Base-by-base conservation (phyloP, 805 yeast genomes). In the Zygoascus bituminiphila region DNA sequence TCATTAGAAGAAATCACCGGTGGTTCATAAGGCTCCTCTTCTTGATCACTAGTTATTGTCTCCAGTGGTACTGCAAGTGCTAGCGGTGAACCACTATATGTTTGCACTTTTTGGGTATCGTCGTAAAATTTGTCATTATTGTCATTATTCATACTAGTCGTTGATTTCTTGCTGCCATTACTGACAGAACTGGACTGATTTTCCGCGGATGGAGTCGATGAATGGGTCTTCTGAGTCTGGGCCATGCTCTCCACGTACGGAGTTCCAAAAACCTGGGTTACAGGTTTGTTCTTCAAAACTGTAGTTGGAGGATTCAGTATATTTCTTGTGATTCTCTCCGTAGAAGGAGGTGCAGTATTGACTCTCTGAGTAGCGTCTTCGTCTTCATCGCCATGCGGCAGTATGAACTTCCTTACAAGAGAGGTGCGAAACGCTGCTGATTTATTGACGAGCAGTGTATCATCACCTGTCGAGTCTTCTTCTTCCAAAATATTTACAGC, bases 81-180 rank as follows among this genome's bases (percentile, higher is more conserved):
- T n/a, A n/a, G n/a, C n/a, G n/a, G n/a, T n/a, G n/a, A n/a, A 26
- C 33, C 33, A 26, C 12, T 14, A 15, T 15, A 4, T 4, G 20
- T 8, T 5, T 36, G 22, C 20, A 36, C 39, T 17, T 36, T 15
- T 5, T 19, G 20, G 4, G 39, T 36, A 9, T 36, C 7, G 9
- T 36, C 39, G 9, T 36, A 17, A 17, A 24, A 14, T 46, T 42
- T 17, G 24, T n/a, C 21, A 5, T 23, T 14, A 25, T 24, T n/a
- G 24, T n/a, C 39, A 8, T 17, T n/a, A 20, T 2, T 14, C 10
- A n/a, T 19, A 20, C 44, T n/a, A 6, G 9, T 33, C 15, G n/a
- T 29, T 10, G 33, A 20, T 54, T 46, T 46, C 58, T 26, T 23
- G 31, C 40, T 29, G 14, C 42, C 42, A 19, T 8, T 26, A n/a